Evolutionary conservation across 2,329 filamentous ascomycete genomes (phyloP), one percentile per base, ranked within the genome.

Genomic region (Trichoderma lentiforme): DNA sequence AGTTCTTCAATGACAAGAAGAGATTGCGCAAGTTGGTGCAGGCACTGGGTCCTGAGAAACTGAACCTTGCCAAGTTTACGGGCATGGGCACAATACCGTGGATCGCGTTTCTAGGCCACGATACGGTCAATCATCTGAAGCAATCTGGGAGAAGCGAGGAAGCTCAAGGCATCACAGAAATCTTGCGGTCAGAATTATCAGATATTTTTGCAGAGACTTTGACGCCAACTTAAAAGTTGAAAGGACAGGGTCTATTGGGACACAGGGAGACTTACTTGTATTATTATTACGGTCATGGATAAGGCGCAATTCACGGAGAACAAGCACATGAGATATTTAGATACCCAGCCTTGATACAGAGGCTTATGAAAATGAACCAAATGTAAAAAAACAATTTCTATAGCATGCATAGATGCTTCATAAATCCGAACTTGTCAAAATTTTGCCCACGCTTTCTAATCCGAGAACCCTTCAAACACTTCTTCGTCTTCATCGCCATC

Each of bases 401-500:
- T 47, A 53, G 12, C 32, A 30, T 39, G 47, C 1, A 14, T 53
- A 18, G 7, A 24, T 69, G 28, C 62, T 60, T 58, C 28, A 43
- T 39, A 43, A 39, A 15, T 24, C 26, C 15, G 43, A 24, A 43
- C 18, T 30, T 30, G 15, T 8, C 36, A 18, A 64, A 24, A 21
- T 36, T 32, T 63, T 47, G n/a, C 14, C 8, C 26, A 14, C 24
- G 8, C 24, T n/a, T 56, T 73, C 65, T 76, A 80, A 65, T 82
- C 81, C 12, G 88, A 87, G 75, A 90, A 90, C 3, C 88, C 88
- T 69, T 87, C 81, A 77, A 89, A 90, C 75, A 87, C 87, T 70
- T 88, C 88, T 24, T 88, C 88, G 18, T 88, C 88, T 34, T 80
- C 79, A 2, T 78, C 79, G 15, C 77, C 75, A 69, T 88, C 88